Evolutionary conservation across 345 rosid genomes (phyloP), one percentile per base, ranked within the genome.

Genomic region (Acer negundo): DNA sequence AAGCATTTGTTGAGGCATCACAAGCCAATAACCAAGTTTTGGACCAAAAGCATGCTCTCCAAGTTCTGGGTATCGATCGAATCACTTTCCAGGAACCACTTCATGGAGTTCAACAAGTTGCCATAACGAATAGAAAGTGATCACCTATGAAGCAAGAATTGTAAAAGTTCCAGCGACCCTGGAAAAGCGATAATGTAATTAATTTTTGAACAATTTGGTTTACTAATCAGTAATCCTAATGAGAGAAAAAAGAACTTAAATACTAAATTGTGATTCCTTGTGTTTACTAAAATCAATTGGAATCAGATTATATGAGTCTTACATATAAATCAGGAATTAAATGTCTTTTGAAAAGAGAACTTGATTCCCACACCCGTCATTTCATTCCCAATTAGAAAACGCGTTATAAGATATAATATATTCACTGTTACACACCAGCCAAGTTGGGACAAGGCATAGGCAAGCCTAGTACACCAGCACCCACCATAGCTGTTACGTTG

Each of bases 401-500:
- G 31, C 3, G 31, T 2, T 2, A 28, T 31, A 4, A 35, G 0
- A 35, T 35, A 35, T 35, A 35, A 35, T 35, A 35, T 35, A 35
- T 35, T 31, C 38, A 31, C 6, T 3, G 38, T 31, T 12, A 63
- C n/a, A 61, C 80, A 82, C 87, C 87, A 82, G 44, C 85, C 85
- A 22, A 85, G 88, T 10, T 82, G 77, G 3, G 87, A 74, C 77
- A 82, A 24, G 7, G 85, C 85, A 31, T 7, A 85, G 87, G 87
- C n/a, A 85, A 76, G 44, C 84, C 80, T 2, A 84, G 77, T 2
- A 84, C 79, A 0, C 86, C 84, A 22, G 86, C 84, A 11, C 86
- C 84, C 42, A 84, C 84, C 86, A 81, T 81, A 3, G 87, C 87
- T 7, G 87, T 84, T 13, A 82, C 83, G 65, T 82, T 82, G 78